Evolutionary conservation across 179 eudicot species (phyloP).

Genomic region (Beta corolliflora): DNA sequence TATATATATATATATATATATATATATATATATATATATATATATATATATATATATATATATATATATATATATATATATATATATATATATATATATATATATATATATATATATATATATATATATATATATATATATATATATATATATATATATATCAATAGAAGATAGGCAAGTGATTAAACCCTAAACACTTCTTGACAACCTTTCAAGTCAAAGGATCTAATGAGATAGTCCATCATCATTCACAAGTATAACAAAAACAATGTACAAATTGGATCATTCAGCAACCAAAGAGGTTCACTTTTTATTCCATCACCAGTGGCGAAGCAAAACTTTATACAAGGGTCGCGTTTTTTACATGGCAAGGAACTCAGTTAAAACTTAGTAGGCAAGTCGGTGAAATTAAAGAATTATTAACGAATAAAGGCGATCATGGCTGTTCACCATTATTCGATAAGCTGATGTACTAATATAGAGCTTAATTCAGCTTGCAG

Average conservation of each 20-base stretch:
- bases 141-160: no score
- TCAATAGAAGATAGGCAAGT: no score
- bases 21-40: no score
- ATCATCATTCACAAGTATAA: background rate
- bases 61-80: no score
- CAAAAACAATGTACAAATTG: background rate
- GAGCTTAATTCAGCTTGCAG: slow-evolving; percentile 16
- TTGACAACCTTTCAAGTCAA: no score
- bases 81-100: no score
- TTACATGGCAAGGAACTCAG: slow-evolving; percentile 18
- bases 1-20: no score
- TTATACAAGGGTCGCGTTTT: slow-evolving; percentile 2
- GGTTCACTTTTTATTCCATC: background rate
- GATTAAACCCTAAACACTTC: no score
- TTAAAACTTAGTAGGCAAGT: background rate
- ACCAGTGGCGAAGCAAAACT: background rate
- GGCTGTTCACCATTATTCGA: slow-evolving; percentile 17
- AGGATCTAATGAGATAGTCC: background rate
- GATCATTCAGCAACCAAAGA: background rate
- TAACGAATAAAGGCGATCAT: background rate
- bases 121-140: no score
- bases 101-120: no score
- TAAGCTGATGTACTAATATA: slow-evolving; percentile 18
- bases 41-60: no score
- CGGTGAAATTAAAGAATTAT: background rate